Conservation (phyloP, 176 grass and related monocot species). For the Ensete ventricosum region DNA sequence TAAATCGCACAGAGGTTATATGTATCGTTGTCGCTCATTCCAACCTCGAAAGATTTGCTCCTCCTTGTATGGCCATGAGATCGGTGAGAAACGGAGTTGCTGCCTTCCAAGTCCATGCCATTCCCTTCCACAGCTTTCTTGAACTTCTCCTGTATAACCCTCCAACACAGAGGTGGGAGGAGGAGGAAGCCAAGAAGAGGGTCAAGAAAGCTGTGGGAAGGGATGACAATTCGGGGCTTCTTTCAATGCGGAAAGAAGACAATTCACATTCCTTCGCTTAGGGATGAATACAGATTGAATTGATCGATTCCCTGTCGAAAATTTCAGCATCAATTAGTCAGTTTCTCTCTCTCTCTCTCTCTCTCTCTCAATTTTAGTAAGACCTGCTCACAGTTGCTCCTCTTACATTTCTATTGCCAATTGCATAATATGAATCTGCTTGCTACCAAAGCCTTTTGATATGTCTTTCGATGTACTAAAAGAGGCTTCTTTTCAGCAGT, state of each 20-base stretch:
- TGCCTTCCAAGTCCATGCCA: slow-evolving; percentile 48
- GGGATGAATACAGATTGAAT: too few species aligned
- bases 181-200: slow-evolving; percentile 30
- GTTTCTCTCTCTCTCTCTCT: too few species aligned
- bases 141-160: slow-evolving; percentile 49
- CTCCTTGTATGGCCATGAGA: not conserved
- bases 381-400: too few species aligned
- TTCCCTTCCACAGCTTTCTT: slow-evolving; percentile 99
- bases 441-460: too few species aligned
- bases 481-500: too few species aligned
- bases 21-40: not conserved
- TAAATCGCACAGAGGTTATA: not conserved
- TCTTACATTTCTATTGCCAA: too few species aligned
- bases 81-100: not conserved
- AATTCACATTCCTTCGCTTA: too few species aligned
- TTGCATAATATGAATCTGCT: too few species aligned
- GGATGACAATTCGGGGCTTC: slow-evolving; percentile 58
- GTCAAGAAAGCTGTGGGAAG: slow-evolving; percentile 99
- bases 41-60: not conserved
- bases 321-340: too few species aligned
- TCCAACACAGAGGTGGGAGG: not conserved
- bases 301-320: too few species aligned
- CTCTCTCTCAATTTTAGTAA: too few species aligned
- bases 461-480: too few species aligned
- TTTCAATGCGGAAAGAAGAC: not conserved